phyloP scores from a whole-genome alignment of 768 basidiomycete species.

The Paxillus ammoniavirescens region DNA sequence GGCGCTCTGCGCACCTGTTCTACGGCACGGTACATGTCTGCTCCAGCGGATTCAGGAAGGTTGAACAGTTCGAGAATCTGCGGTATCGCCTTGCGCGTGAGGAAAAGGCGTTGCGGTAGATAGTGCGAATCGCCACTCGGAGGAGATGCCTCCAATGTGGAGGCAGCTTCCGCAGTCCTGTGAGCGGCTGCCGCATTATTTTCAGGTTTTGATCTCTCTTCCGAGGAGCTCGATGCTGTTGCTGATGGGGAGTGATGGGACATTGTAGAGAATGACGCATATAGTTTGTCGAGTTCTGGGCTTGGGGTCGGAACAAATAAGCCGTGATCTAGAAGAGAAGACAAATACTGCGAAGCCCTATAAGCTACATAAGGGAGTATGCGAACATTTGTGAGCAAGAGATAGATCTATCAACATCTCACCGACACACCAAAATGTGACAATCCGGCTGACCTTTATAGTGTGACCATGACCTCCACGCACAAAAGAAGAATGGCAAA shows the following conservation, averaged over 20 bases:
- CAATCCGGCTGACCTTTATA: slow-evolving; percentile 55
- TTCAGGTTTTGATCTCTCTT: background rate
- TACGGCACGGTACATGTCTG: slow-evolving; percentile 62
- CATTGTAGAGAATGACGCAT: slow-evolving; percentile 32
- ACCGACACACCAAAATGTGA: background rate
- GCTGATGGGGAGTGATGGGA: slow-evolving; percentile 7
- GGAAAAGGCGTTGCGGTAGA: slow-evolving; percentile 36
- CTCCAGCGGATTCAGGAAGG: slow-evolving; percentile 42
- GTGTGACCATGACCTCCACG: slow-evolving; percentile 84
- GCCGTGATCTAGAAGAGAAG: slow-evolving; percentile 53
- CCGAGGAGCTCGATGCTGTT: slow-evolving; percentile 9
- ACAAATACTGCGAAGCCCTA: slow-evolving; percentile 67
- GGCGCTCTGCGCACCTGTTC: slow-evolving; percentile 48
- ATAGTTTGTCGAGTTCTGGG: slow-evolving; percentile 55
- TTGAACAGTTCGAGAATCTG: slow-evolving; percentile 45
- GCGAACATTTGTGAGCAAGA: slow-evolving; percentile 1
- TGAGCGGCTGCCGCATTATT: background rate
- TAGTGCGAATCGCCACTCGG: background rate
- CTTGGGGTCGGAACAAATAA: slow-evolving; percentile 57
- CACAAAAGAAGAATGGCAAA: slow-evolving; percentile 82
- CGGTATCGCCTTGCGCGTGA: slow-evolving; percentile 55
- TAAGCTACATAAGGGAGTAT: slow-evolving; percentile 44
- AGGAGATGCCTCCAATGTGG: slow-evolving; percentile 1
- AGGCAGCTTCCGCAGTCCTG: slow-evolving; percentile 1
- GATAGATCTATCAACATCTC: background rate